phyloP scores from a whole-genome alignment of 208 protist species.

The Crithidia sp. region DNA sequence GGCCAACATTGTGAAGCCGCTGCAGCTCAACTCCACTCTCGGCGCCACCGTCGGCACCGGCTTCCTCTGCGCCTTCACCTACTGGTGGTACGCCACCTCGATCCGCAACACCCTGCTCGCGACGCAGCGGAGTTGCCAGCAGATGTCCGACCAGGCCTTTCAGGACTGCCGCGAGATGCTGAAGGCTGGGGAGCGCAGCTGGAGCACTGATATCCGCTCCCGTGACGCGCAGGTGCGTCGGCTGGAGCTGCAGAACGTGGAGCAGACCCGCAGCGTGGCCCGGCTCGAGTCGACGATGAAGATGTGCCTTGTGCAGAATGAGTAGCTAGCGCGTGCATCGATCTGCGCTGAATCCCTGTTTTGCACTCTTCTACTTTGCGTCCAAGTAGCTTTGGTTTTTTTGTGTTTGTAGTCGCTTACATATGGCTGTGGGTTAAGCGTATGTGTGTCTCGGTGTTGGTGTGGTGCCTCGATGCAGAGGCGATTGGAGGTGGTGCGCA shows the following conservation, averaged over 20 bases:
- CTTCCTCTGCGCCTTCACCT: slow-evolving; percentile 56
- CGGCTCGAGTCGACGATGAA: slow-evolving; percentile 85
- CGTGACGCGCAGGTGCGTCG: slow-evolving; percentile 75
- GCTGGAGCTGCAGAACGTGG: slow-evolving; percentile 89
- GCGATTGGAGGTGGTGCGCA: too few relatives aligned
- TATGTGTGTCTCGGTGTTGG: background rate
- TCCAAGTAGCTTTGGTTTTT: background rate
- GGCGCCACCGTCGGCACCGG: slow-evolving; percentile 60
- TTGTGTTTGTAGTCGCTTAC: background rate
- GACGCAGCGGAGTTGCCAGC: slow-evolving; percentile 60
- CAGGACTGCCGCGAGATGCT: slow-evolving; percentile 71
- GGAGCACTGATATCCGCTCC: slow-evolving; percentile 63
- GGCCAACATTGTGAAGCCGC: slow-evolving; percentile 44
- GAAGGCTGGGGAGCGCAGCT: slow-evolving; percentile 69
- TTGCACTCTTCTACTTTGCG: too few relatives aligned
- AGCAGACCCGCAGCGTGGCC: slow-evolving; percentile 86
- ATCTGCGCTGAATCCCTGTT: too few relatives aligned
- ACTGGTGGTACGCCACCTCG: slow-evolving; percentile 75
- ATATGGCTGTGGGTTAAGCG: background rate
- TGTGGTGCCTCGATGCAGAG: too few relatives aligned
- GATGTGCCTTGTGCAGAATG: slow-evolving; percentile 61
- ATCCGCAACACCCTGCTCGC: slow-evolving; percentile 52
- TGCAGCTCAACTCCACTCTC: slow-evolving; percentile 55
- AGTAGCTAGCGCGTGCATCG: background rate
- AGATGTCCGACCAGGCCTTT: slow-evolving; percentile 57